Percentiles rank a stretch among this genome's conserved stretches.
Conservation (phyloP, 179 eudicot genomes). For the Sideroxylon spinosum region DNA sequence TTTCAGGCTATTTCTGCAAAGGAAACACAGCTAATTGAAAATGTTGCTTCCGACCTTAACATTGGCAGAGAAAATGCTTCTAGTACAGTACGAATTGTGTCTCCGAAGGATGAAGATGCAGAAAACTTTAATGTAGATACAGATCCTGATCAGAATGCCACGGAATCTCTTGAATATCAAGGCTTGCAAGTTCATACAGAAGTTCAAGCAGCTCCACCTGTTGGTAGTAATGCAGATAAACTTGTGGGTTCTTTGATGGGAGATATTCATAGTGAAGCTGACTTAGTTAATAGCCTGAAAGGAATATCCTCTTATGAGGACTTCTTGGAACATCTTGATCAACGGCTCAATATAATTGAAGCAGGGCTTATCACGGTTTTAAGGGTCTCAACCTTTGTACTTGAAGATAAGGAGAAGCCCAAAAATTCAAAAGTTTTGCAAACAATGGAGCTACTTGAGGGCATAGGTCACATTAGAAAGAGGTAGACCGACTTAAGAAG, state of each 20-base stretch:
- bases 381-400: constrained; percentile 31
- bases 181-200: constrained; percentile 21
- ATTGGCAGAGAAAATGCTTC: constrained; percentile 30
- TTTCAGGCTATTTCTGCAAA: constrained; percentile 75
- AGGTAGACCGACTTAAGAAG: constrained; percentile 36
- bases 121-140: constrained; percentile 19
- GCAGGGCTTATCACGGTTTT: constrained; percentile 42
- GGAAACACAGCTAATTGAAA: constrained; percentile 63
- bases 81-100: constrained; percentile 53
- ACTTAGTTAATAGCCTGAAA: constrained; percentile 19
- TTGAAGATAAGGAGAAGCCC: constrained; percentile 38
- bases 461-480: constrained; percentile 41
- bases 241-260: constrained; percentile 18
- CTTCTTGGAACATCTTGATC: constrained; percentile 50
- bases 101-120: constrained; percentile 42
- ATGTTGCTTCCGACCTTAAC: constrained; percentile 52
- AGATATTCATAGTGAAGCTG: constrained; percentile 17
- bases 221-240: constrained; percentile 11
- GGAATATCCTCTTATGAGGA: constrained; percentile 48
- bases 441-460: constrained; percentile 44
- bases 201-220: constrained; percentile 12
- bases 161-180: constrained; percentile 18
- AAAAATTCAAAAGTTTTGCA: constrained; percentile 40
- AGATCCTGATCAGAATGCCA: constrained; percentile 12
- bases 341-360: constrained; percentile 51